A percentile compares a stretch with the other conserved stretches of the same genome.
phyloP scores from a whole-genome alignment of 108 stramenopile genomes.

The Epipyxis sp. region DNA sequence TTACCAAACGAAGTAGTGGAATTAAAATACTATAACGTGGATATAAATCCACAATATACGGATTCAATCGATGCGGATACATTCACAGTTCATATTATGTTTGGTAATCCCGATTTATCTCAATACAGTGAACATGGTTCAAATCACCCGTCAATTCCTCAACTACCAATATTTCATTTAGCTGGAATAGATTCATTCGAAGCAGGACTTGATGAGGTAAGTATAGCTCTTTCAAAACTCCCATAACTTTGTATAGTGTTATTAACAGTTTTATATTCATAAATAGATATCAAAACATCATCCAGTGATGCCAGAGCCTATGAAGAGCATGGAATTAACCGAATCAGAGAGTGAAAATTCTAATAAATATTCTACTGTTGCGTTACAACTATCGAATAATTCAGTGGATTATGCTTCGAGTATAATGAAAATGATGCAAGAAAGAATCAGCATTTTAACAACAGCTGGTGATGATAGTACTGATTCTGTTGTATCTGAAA shows the following conservation, averaged over 20 bases:
- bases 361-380: not conserved
- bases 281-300: conserved; percentile 25
- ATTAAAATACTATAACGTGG: not conserved
- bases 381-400: conserved; percentile 23
- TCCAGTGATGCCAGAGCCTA: conserved; percentile 11
- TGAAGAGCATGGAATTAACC: not conserved
- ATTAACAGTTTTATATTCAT: not conserved
- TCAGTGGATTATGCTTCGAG: not conserved
- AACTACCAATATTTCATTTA: not conserved
- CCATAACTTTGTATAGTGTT: not conserved
- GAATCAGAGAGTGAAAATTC: not conserved
- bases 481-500: too few species aligned
- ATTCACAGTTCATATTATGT: not conserved
- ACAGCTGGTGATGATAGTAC: too few species aligned
- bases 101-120: not conserved
- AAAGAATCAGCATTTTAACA: not conserved
- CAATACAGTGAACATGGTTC: not conserved
- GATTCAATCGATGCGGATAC: not conserved
- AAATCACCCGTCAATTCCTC: not conserved
- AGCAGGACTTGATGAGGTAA: conserved; percentile 31
- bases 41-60: conserved; percentile 18
- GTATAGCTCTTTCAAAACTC: not conserved
- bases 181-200: conserved; percentile 23
- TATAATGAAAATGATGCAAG: not conserved
- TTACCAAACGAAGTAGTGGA: not conserved